Conservation (phyloP, 2,329 filamentous ascomycete species). For the Talaromyces islandicus region DNA sequence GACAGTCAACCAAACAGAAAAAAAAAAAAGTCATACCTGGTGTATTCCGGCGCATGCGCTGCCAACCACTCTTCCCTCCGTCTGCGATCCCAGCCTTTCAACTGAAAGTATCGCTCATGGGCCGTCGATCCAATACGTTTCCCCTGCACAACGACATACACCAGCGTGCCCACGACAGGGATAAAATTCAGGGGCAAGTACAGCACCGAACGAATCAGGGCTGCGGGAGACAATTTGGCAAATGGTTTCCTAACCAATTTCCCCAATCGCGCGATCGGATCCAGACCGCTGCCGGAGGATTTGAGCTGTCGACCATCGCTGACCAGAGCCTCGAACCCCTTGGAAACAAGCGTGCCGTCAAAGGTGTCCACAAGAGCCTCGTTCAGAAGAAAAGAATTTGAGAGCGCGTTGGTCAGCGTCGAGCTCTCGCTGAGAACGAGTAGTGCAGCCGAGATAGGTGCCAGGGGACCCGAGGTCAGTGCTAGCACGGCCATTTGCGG, state of each 20-base stretch:
- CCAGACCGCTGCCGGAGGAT: constrained; percentile 31
- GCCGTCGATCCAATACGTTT: constrained; percentile 48
- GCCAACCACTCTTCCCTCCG: constrained; percentile 65
- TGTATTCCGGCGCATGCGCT: constrained; percentile 68
- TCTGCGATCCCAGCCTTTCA: constrained; percentile 71
- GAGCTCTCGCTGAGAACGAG: constrained; percentile 56
- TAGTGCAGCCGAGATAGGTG: constrained; percentile 54
- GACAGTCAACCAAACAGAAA: constrained; percentile 5
- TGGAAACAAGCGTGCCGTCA: constrained; percentile 61
- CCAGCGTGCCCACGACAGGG: constrained; percentile 73
- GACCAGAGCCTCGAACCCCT: constrained; percentile 58
- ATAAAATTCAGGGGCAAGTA: constrained; percentile 92
- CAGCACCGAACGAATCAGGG: constrained; percentile 71
- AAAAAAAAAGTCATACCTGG: constrained; percentile 54
- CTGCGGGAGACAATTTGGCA: constrained; percentile 46
- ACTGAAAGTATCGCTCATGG: constrained; percentile 72
- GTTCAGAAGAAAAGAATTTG: constrained; percentile 68
- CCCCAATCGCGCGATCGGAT: constrained; percentile 52
- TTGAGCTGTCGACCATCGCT: constrained; percentile 69
- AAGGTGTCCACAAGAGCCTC: constrained; percentile 78
- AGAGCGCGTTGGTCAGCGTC: constrained; percentile 45
- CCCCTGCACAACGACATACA: constrained; percentile 75
- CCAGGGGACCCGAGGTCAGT: constrained; percentile 71
- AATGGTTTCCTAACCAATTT: constrained; percentile 51
- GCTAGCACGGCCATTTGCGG: constrained; percentile 79